Base-by-base conservation (phyloP, 2,329 filamentous ascomycete genomes). In the Balansia obtecta region DNA sequence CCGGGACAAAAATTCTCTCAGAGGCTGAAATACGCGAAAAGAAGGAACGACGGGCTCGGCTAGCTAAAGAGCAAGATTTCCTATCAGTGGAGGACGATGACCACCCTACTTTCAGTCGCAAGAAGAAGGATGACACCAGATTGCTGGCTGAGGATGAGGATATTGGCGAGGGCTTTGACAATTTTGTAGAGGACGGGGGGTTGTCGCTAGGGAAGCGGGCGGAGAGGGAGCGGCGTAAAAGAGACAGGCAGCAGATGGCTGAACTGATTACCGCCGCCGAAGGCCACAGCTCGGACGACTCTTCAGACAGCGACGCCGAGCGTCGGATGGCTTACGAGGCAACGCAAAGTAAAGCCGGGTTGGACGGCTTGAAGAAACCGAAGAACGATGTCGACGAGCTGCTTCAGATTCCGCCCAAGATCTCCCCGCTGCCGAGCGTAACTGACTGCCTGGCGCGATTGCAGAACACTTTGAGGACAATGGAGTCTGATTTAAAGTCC, bases 141-240 rank as follows among this genome's bases (percentile, higher is more conserved):
- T 75, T 97, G 2, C 77, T 89, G 6, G 79, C 76, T 41, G 89
- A 96, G 34, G 91, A 97, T 58, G 91, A 97, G 63, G 88, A 97
- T 60, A 77, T 96, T 0, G 87, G 86, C 38, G 93, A 97, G 68
- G 90, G 89, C 0, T 97, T 95, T 58, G 91, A 97, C 53, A 85
- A 91, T 50, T 95, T 87, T 59, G 87, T 93, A 9, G 86, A 93
- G 40, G 88, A 95, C 61, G 88, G 86, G 9, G 80, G 80, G 8
- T 79, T 96, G 10, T 79, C 86, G 1, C 73, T 96, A 0, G 88
- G 89, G 34, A 81, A 77, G 54, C 86, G 85, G 53, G 88, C 88
- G 0, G 87, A 93, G 66, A 80, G 78, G 18, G 86, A 88, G 57
- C 83, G 79, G 0, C 72, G 77, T 46, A 75, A 73, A 49, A 77